phyloP scores from a whole-genome alignment of 2,329 filamentous ascomycete species.

The Xylaria multiplex region DNA sequence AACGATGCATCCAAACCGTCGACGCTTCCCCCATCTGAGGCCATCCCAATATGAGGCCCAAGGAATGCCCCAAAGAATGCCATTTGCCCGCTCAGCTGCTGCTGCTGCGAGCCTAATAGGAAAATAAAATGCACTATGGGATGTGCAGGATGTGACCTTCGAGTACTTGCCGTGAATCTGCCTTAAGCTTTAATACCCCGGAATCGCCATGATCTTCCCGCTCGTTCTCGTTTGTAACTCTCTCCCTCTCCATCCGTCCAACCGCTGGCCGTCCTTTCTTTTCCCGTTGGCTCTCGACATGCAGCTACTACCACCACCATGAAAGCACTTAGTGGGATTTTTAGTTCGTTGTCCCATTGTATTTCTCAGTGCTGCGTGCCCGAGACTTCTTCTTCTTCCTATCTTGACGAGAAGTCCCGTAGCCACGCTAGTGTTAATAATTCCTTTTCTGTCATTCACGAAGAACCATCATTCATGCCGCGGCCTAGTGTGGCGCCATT shows the following conservation, averaged over 20 bases:
- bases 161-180: conserved; percentile 45
- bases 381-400: conserved; percentile 52
- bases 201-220: conserved; percentile 39
- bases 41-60: conserved; percentile 44
- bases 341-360: conserved; percentile 60
- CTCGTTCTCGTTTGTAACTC: conserved; percentile 38
- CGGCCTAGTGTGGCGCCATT: conserved; percentile 48
- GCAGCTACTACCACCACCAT: conserved; percentile 49
- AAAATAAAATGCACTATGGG: conserved; percentile 26
- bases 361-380: conserved; percentile 59
- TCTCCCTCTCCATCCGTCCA: conserved; percentile 38
- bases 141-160: conserved; percentile 19
- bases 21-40: conserved; percentile 45
- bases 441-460: conserved; percentile 51
- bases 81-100: conserved; percentile 46
- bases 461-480: conserved; percentile 53
- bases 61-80: conserved; percentile 45
- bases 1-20: conserved; percentile 50
- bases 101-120: conserved; percentile 48
- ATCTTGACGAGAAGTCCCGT: conserved; percentile 53
- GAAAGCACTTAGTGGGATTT: conserved; percentile 56
- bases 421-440: conserved; percentile 52
- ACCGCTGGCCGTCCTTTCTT: conserved; percentile 48
- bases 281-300: conserved; percentile 44
- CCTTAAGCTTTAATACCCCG: conserved; percentile 40